Evolutionary conservation across 345 rosid species (phyloP).

Genomic region (Citrus cavaleriei): DNA sequence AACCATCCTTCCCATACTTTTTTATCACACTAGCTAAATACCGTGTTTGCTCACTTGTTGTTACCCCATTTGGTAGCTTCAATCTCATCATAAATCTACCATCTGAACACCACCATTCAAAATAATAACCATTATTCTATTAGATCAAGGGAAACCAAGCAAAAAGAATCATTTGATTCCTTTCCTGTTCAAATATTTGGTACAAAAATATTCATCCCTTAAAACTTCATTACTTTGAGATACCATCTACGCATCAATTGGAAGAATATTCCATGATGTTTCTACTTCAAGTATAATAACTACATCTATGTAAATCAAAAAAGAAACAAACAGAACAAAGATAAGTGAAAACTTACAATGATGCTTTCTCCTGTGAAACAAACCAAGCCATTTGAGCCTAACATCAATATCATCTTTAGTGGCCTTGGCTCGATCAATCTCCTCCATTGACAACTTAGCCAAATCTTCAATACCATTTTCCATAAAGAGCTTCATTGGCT

Average conservation of each 20-base stretch:
- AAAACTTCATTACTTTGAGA: not conserved
- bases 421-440: constrained; percentile 55
- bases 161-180: not conserved
- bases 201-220: not conserved
- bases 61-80: constrained; percentile 93
- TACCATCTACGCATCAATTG: not conserved
- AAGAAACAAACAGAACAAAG: not conserved
- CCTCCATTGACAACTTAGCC: constrained; percentile 69
- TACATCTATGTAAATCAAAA: not conserved
- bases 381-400: constrained; percentile 97
- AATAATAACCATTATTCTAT: not conserved
- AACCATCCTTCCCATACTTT: constrained; percentile 90
- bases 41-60: constrained; percentile 82
- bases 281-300: not conserved
- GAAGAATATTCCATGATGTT: not conserved
- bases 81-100: constrained; percentile 98
- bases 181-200: not conserved
- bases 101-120: constrained; percentile 36
- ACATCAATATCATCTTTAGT: constrained; percentile 80
- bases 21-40: constrained; percentile 82
- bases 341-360: constrained; percentile 45
- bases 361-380: constrained; percentile 88
- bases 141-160: not conserved
- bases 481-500: constrained; percentile 81
- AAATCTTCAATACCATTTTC: constrained; percentile 78